phyloP scores from a whole-genome alignment of 331 rosid species.

The Malus hybrid region DNA sequence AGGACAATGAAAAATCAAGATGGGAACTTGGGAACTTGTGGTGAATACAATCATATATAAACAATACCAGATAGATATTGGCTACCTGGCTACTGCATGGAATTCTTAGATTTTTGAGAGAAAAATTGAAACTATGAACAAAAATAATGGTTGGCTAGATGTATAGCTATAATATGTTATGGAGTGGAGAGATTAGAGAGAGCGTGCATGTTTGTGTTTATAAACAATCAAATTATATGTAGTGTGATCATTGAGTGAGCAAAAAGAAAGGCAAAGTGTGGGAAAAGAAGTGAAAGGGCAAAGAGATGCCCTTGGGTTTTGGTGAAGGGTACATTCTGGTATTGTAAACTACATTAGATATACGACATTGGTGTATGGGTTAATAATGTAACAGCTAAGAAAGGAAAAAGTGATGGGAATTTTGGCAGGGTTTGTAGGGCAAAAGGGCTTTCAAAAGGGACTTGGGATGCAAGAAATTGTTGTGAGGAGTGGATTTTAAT shows the following conservation, averaged over 20 bases:
- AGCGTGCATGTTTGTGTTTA: conserved; percentile 7
- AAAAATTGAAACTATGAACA: not conserved
- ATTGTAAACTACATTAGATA: conserved; percentile 8
- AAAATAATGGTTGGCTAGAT: not conserved
- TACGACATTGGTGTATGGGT: conserved; percentile 26
- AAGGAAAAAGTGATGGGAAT: conserved; percentile 33
- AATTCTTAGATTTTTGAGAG: too few species aligned
- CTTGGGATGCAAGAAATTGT: conserved; percentile 55
- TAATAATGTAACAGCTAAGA: conserved; percentile 17
- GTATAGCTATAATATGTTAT: not conserved
- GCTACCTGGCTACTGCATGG: not conserved
- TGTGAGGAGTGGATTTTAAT: conserved; percentile 16
- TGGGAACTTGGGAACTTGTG: conserved; percentile 10
- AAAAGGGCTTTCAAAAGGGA: not conserved
- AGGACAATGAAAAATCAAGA: conserved; percentile 19
- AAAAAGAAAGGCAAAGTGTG: not conserved
- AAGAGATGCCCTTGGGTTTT: conserved; percentile 71
- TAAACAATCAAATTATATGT: conserved; percentile 9
- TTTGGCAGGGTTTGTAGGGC: conserved; percentile 70
- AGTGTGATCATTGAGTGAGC: not conserved
- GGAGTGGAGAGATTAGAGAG: conserved; percentile 14
- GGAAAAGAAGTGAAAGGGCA: conserved; percentile 23
- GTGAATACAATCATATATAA: conserved; percentile 16
- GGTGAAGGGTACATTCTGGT: conserved; percentile 46
- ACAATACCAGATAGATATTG: conserved; percentile 4